These are phyloP conservation scores for Lentinus brumalis DNA, from an alignment of 768 basidiomycete species.

Conservation along the genomic window DNA sequence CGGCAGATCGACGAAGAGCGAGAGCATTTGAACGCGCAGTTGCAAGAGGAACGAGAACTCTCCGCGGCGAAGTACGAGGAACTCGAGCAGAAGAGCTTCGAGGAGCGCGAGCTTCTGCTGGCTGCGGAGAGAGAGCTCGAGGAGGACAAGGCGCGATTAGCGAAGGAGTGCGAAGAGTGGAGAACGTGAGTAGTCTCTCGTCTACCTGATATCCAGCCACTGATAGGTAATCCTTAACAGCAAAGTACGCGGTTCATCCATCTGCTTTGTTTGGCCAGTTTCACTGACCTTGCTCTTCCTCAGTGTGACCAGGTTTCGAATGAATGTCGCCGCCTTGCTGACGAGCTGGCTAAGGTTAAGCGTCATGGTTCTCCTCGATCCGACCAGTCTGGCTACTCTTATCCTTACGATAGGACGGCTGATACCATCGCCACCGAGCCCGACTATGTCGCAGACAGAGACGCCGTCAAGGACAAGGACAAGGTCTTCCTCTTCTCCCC, in stretches of 20 bases:
- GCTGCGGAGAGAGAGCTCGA: constrained; percentile 55
- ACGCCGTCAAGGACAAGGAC: constrained; percentile 20
- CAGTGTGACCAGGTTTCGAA: constrained; percentile 24
- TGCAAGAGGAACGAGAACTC: constrained; percentile 37
- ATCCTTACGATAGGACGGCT: constrained; percentile 17
- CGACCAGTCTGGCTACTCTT: constrained; percentile 20
- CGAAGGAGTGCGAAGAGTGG: constrained; percentile 42
- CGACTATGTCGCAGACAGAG: constrained; percentile 15
- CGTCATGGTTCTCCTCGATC: constrained; percentile 11
- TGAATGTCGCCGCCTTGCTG: constrained; percentile 25
- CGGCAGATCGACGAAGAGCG: constrained; percentile 29
- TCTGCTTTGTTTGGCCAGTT: constrained; percentile 6
- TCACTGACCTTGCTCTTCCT: neutral
- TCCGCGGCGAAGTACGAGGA: constrained; percentile 44
- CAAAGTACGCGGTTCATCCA: constrained; percentile 24
- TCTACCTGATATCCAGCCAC: neutral
- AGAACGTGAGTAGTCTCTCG: constrained; percentile 18
- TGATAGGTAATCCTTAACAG: constrained; percentile 19
- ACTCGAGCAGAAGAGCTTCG: constrained; percentile 40
- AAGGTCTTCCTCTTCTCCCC: constrained; percentile 29
- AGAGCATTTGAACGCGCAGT: constrained; percentile 29
- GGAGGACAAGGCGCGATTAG: constrained; percentile 51
- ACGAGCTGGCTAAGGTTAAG: constrained; percentile 24
- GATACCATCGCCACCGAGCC: constrained; percentile 23
- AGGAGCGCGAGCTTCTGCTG: constrained; percentile 54